Evolutionary conservation across 2,329 filamentous ascomycete genomes (phyloP), one percentile per base, ranked within the genome.

Genomic region (Microsporum audouinii): DNA sequence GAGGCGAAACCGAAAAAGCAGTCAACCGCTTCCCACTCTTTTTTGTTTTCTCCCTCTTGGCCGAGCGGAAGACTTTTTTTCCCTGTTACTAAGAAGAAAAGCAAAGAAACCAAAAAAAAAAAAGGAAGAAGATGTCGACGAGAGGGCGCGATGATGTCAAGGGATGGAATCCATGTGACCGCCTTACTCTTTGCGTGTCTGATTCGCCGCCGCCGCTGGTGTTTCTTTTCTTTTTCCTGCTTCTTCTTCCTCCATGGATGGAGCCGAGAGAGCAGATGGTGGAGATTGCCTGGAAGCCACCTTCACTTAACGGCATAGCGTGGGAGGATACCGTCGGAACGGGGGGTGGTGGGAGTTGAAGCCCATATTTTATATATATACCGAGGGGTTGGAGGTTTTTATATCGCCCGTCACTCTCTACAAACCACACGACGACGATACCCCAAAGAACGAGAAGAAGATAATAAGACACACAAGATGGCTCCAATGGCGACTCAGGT

Each of bases 261-360:
- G 45, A 49, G 45, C 23, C 23, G 27, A 23, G 17, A 23, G 17
- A 23, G 17, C 17, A 23, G 45, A 49, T 12, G 45, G 45, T 49
- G 45, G 45, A 47, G 43, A 23, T 47, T 47, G n/a, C 17, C 10
- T 23, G 17, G n/a, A 17, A 47, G 27, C 14, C 45, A 49, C 45
- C 45, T 49, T 49, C 45, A 49, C 45, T 49, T 49, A 49, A 49
- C 45, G 45, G 45, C 45, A 49, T 49, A 49, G 45, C 45, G 45
- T 49, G 45, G 45, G 45, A 49, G 45, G 45, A 49, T 49, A 49
- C 23, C 27, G 27, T 49, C 45, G 45, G 45, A 23, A 17, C 17
- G 43, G 23, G 43, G n/a, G n/a, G 43, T 6, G 10, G 23, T 47
- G 17, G 17, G 23, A 49, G 45, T 7, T 12, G n/a, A 5, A 12